A percentile compares a stretch with the other conserved stretches of the same genome.
phyloP scores from a whole-genome alignment of 805 yeast species.

The Teunomyces aglyptinius region DNA sequence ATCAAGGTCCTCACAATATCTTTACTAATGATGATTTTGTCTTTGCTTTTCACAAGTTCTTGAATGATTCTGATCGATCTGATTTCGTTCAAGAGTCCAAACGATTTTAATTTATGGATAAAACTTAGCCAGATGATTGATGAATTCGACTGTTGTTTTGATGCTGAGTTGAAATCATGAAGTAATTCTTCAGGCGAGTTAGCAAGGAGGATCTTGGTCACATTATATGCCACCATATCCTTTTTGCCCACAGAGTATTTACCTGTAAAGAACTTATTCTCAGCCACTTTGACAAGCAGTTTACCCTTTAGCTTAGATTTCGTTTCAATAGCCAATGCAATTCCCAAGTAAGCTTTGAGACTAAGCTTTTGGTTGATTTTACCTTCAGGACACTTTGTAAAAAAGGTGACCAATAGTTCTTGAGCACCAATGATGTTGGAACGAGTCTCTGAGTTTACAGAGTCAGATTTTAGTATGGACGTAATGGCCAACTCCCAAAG shows the following conservation, averaged over 20 bases:
- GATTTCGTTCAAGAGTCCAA: conserved; percentile 29
- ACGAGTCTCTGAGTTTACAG: not conserved
- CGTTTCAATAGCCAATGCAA: conserved; percentile 27
- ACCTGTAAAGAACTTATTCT: conserved; percentile 17
- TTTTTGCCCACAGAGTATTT: conserved; percentile 9
- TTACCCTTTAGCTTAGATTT: conserved; percentile 25
- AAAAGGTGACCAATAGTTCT: conserved; percentile 23
- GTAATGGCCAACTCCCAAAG: conserved; percentile 29
- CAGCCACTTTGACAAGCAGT: conserved; percentile 26
- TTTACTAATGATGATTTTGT: conserved; percentile 28
- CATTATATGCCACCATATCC: conserved; percentile 22
- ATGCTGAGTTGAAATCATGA: conserved; percentile 31
- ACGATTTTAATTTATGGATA: conserved; percentile 28
- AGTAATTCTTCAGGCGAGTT: conserved; percentile 34
- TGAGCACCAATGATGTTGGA: conserved; percentile 24
- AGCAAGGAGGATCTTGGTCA: conserved; percentile 27
- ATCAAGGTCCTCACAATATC: conserved; percentile 30
- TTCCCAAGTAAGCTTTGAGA: conserved; percentile 37
- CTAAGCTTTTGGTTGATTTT: conserved; percentile 17
- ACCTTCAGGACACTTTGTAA: conserved; percentile 9
- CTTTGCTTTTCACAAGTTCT: conserved; percentile 22
- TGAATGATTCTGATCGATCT: conserved; percentile 26
- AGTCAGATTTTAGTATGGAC: conserved; percentile 3
- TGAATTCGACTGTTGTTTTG: conserved; percentile 20
- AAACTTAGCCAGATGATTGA: conserved; percentile 36